Evolutionary conservation across 148 eudicot species (phyloP), one percentile per base, ranked within the genome.

Genomic region (Nepenthes gracilis): DNA sequence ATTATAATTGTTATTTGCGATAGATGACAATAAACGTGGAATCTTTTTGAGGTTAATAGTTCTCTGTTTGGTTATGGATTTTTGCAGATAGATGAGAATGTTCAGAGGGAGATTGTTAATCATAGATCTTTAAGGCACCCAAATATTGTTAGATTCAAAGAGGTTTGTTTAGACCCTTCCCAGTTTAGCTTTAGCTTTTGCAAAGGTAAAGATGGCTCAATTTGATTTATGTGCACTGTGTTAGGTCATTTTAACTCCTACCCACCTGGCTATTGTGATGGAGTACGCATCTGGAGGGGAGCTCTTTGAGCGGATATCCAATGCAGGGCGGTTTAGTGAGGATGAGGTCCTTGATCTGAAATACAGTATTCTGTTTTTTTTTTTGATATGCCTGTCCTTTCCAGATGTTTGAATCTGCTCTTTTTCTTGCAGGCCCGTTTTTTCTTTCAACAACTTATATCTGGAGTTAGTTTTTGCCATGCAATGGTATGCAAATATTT

Each of bases 261-360:
- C 82, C 5, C 82, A 78, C 68, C 73, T 78, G 32, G 82, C 82
- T n/a, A 78, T 78, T 71, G 76, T 75, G 36, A 78, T 78, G 82
- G 82, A 78, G 74, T 78, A 74, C 62, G 79, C 82, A 33, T 78
- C 82, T 36, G 82, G 82, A 13, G 82, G 82, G 59, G 79, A 74
- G 78, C 78, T 78, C 54, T 78, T 78, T 55, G 82, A 78, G 54
- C 38, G 82, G 57, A 78, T 78, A 10, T 67, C 63, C 55, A 78
- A 78, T 61, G 73, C 76, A 0, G 82, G 82, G 13, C 82, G 82
- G 14, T 78, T 78, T 59, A 74, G 33, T 23, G 82, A 78, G 76
- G 82, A 78, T 65, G 82, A 78, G 79, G 82, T 78, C 6, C 48
- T 36, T 12, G 45, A 13, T 48, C 56, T 33, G 6, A 9, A 11